Evolutionary conservation across 2,329 filamentous ascomycete genomes (phyloP), one percentile per base, ranked within the genome.

Genomic region (Scorias spongiosa): DNA sequence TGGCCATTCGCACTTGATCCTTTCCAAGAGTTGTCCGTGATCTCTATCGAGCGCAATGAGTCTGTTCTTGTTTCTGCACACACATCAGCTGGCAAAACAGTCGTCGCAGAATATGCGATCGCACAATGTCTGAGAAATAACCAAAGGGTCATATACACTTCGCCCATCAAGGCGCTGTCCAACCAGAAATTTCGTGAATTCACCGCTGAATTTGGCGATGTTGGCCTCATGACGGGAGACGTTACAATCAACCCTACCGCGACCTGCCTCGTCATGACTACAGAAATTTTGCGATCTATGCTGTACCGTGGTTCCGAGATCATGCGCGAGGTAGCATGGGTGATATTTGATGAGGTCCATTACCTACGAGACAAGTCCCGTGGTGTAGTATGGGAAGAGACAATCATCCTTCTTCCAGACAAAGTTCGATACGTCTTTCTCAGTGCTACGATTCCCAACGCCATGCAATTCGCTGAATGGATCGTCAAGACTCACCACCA

Each of bases 161-260:
- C 88, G 73, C 91, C 91, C 1, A 98, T 98, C 72, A 98, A 98
- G 67, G 91, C 91, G 10, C 70, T 98, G 55, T 96, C 88, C 65
- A 98, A 98, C 66, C 91, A 98, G 60, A 98, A 98, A 62, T 98
- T 93, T 63, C 76, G 91, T 69, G 91, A 98, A 60, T 98, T 98
- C 63, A 80, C 84, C 53, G 85, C 84, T 37, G 85, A 94, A 46
- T 98, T 98, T 66, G 89, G 88, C 46, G 91, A 98, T 60, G 89
- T 95, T 42, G 91, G 91, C 46, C 72, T 98, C 48, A 96, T 98
- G 89, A 98, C 91, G 5, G 91, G 91, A 58, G 91, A 98, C 74
- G 89, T 96, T 50, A 98, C 91, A 18, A 98, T 98, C 65, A 98
- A 98, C 63, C 93, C 93, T 3, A 96, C 91, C 2, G 91, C 91